Evolutionary conservation across 1,284 basidiomycete species (phyloP), one percentile per base, ranked within the genome.

Genomic region (Ganoderma sinense): DNA sequence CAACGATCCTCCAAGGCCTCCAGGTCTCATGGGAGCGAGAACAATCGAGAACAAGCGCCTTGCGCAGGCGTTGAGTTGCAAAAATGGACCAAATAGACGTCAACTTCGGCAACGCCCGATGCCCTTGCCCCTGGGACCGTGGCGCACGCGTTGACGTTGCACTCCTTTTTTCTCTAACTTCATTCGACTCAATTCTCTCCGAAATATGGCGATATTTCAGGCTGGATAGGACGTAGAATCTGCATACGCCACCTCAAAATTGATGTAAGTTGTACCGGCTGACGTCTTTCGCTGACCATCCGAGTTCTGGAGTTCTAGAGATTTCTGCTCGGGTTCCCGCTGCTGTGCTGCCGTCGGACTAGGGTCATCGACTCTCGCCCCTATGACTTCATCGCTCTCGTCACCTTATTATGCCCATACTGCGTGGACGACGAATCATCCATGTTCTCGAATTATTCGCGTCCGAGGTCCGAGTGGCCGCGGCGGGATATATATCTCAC

Each of bases 31-130:
- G 36, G 13, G 51, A 20, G 40, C 53, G 36, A 33, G 64, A 64
- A 64, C 31, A 39, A 51, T 55, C 62, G 18, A 55, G 62, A 53
- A 55, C 48, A 55, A 26, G 48, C 62, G 62, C 62, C 48, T 26
- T 13, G 58, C 29, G 18, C 14, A 5, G 29, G 26, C 10, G 41
- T 43, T 45, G 43, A 43, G 18, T 39, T 7, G 14, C 62, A 0
- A 48, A 62, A 48, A 23, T 16, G 16, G 13, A 11, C 26, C 62
- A 63, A 63, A 63, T 7, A 63, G 16, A 26, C 2, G 31, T 45
- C 41, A 63, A 48, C 36, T 2, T 36, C 31, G 31, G 45, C 10
- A 29, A 51, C 10, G 13, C 5, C 43, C 20, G 41, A 20, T 20
- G 43, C 18, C 29, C 5, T 13, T 23, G 18, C 45, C 23, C 11